Evolutionary conservation across 345 rosid species (phyloP), one percentile per base, ranked within the genome.

Genomic region (Brassica cretica): DNA sequence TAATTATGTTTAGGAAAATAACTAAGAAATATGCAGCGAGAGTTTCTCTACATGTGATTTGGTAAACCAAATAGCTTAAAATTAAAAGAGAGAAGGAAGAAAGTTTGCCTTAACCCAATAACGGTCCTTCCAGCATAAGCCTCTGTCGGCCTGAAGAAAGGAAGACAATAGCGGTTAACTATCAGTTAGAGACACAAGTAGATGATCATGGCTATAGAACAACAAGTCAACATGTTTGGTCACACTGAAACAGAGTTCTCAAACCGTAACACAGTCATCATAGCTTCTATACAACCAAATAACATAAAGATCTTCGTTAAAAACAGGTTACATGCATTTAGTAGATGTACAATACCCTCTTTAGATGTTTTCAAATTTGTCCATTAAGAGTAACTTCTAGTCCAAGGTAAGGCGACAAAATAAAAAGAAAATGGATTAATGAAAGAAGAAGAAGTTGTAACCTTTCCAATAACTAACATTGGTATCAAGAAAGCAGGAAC

Each of bases 41-140:
- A 56, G 27, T 18, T 53, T 55, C 60, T 16, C 61, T 19, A 18
- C 11, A 18, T 56, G 63, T 58, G 63, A 58, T 58, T 21, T 21
- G 10, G 5, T 32, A 64, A 64, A 64, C 6, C 2, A 60, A 59
- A 37, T 16, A n/a, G 9, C 12, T 10, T 56, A 18, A 66, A 67
- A 24, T 44, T 51, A 32, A 10, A 60, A 49, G 8, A 24, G 46
- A 14, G 27, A 68, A 72, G 8, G n/a, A 70, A 58, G 70, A 66
- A 67, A 63, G 90, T 92, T 84, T 92, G 86, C 98, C 99, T 94
- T 94, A 84, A 92, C 89, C 98, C 99, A 94, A 66, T 91, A 92
- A 4, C 98, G 96, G 66, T 91, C 98, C 84, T 81, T 91, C 90
- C 88, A 91, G 72, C 68, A 14, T 84, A 95, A 73, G 75, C 75